Conservation (phyloP, 768 basidiomycete genomes). For the Leccinum arenicola region DNA sequence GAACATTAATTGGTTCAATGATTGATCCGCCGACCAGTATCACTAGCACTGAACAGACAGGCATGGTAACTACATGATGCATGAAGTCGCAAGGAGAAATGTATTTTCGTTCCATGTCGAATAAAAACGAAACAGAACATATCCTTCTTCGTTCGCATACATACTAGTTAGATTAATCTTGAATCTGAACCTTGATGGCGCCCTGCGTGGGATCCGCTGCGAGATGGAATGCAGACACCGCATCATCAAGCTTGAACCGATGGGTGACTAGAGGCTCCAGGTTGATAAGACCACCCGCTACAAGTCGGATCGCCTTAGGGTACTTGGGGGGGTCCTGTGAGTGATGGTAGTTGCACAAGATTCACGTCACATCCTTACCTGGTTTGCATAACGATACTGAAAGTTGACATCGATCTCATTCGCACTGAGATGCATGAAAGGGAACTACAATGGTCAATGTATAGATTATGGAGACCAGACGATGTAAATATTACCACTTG, state of each 20-base stretch:
- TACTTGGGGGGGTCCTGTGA: slow-evolving; percentile 42
- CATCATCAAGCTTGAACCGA: slow-evolving; percentile 67
- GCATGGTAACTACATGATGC: neutral
- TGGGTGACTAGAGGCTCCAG: slow-evolving; percentile 81
- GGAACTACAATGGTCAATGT: slow-evolving; percentile 42
- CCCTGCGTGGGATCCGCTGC: slow-evolving; percentile 66
- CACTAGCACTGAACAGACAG: neutral
- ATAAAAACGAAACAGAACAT: neutral
- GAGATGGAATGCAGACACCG: slow-evolving; percentile 75
- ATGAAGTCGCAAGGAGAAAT: neutral
- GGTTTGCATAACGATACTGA: slow-evolving; percentile 68
- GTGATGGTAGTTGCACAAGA: neutral
- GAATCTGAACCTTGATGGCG: slow-evolving; percentile 68
- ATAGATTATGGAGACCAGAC: neutral
- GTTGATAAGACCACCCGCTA: slow-evolving; percentile 71
- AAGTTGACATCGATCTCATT: slow-evolving; percentile 70
- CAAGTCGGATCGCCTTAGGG: slow-evolving; percentile 79
- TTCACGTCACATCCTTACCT: slow-evolving; percentile 31
- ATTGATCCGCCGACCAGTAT: neutral
- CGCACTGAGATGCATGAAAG: slow-evolving; percentile 70
- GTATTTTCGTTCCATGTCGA: neutral
- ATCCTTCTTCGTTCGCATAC: neutral
- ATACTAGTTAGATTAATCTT: slow-evolving; percentile 35
- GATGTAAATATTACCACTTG: slow-evolving; percentile 40
- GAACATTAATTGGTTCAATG: neutral